A percentile compares a stretch with the other conserved stretches of the same genome.
Conservation (phyloP, 1,139 yeast species). For the Yamadazyma oceani region DNA sequence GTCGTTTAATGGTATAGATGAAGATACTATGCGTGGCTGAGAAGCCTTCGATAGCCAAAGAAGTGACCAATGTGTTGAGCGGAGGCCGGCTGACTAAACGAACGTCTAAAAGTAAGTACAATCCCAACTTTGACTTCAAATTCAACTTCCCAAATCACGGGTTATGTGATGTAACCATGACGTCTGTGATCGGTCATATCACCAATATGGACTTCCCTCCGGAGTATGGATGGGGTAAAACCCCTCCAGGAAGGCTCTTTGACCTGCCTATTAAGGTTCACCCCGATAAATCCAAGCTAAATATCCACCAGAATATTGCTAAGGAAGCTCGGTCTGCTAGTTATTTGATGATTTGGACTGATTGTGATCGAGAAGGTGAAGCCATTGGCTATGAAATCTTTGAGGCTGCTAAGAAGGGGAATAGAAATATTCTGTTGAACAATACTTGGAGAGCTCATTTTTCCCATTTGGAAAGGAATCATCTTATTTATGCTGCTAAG, state of each 20-base stretch:
- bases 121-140: constrained; percentile 77
- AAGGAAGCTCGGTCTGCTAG: constrained; percentile 62
- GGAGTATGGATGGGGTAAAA: constrained; percentile 65
- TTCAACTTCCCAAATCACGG: constrained; percentile 64
- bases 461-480: constrained; percentile 80
- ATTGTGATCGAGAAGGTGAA: constrained; percentile 98
- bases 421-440: constrained; percentile 44
- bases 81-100: constrained; percentile 62
- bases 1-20: constrained; percentile 36
- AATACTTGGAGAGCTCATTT: constrained; percentile 74
- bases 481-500: constrained; percentile 72
- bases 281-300: constrained; percentile 27
- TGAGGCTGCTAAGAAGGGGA: constrained; percentile 62
- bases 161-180: constrained; percentile 79
- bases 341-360: constrained; percentile 92
- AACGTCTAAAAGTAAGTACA: constrained; percentile 57
- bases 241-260: constrained; percentile 64
- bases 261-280: constrained; percentile 59
- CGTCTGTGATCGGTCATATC: constrained; percentile 88
- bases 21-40: constrained; percentile 93
- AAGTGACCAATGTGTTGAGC: constrained; percentile 72
- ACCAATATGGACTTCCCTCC: constrained; percentile 65
- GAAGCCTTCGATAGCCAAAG: constrained; percentile 91
- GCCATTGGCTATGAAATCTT: constrained; percentile 87
- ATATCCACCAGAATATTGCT: constrained; percentile 50